A percentile compares a stretch with the other conserved stretches of the same genome.
Evolutionary conservation across 2,329 filamentous ascomycete species (phyloP).

Genomic region (Xylaria sp.): DNA sequence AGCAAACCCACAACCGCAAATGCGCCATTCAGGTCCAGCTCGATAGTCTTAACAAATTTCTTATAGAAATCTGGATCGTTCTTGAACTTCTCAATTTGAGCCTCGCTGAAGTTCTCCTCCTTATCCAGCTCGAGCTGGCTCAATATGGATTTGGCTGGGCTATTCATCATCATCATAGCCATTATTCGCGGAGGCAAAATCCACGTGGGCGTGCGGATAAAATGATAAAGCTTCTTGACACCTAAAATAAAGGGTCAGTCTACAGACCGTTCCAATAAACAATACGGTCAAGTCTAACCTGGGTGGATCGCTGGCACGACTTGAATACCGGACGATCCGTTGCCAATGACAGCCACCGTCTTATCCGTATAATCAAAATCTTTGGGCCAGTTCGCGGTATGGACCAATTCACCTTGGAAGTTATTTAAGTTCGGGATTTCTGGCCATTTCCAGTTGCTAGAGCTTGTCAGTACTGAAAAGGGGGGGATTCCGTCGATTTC

Average conservation of each 20-base stretch:
- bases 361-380: constrained; percentile 62
- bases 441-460: constrained; percentile 65
- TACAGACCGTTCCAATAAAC: background rate
- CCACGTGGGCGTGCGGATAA: constrained; percentile 58
- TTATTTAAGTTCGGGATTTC: constrained; percentile 58
- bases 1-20: constrained; percentile 56
- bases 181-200: constrained; percentile 53
- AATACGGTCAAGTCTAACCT: constrained; percentile 43
- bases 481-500: background rate
- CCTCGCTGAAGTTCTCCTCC: constrained; percentile 56
- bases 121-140: constrained; percentile 55
- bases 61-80: constrained; percentile 59
- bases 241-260: constrained; percentile 42
- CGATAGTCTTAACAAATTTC: constrained; percentile 59
- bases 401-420: constrained; percentile 62
- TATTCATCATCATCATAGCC: constrained; percentile 54
- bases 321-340: constrained; percentile 66
- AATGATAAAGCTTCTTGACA: constrained; percentile 55
- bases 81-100: constrained; percentile 61
- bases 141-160: constrained; percentile 53
- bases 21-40: constrained; percentile 57
- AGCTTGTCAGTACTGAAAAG: constrained; percentile 18
- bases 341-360: constrained; percentile 66
- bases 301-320: constrained; percentile 62
- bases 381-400: constrained; percentile 65